These are phyloP conservation scores for Blumeria hordei DNA, from an alignment of 2,329 filamentous ascomycete genomes.

Conservation along the genomic window DNA sequence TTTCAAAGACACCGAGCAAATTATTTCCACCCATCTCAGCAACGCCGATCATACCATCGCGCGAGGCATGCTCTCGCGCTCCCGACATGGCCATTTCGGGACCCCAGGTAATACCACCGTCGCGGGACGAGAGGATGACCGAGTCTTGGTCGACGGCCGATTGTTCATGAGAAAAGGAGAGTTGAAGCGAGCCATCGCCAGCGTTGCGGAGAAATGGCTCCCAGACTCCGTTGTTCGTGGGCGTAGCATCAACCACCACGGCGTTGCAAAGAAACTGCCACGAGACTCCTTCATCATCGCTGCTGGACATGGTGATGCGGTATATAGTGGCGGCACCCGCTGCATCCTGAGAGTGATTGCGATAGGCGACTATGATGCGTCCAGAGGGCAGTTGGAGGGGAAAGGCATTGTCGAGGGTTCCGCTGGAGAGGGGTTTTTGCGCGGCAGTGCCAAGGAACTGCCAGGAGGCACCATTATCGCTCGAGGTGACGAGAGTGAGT, in stretches of 20 bases:
- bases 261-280: constrained; percentile 3
- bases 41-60: constrained; percentile 5
- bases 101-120: constrained; percentile 2
- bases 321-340: constrained; percentile 1
- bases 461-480: constrained; percentile 1
- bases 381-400: constrained; percentile 2
- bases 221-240: constrained; percentile 3
- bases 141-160: constrained; percentile 3
- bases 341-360: constrained; percentile 1
- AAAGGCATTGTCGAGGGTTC: constrained; percentile 3
- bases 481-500: not conserved
- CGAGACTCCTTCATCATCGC: constrained; percentile 2
- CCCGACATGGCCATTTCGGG: constrained; percentile 2
- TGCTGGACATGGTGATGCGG: constrained; percentile 2
- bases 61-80: not conserved
- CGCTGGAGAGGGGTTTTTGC: not conserved
- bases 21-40: constrained; percentile 1
- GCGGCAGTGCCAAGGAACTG: not conserved
- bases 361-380: constrained; percentile 3
- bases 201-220: constrained; percentile 3
- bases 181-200: constrained; percentile 1
- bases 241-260: not conserved
- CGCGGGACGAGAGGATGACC: constrained; percentile 1
- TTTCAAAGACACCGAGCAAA: constrained; percentile 5
- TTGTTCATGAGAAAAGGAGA: constrained; percentile 3